phyloP scores from a whole-genome alignment of 345 rosid genomes.

The Chamaenerion angustifolium region DNA sequence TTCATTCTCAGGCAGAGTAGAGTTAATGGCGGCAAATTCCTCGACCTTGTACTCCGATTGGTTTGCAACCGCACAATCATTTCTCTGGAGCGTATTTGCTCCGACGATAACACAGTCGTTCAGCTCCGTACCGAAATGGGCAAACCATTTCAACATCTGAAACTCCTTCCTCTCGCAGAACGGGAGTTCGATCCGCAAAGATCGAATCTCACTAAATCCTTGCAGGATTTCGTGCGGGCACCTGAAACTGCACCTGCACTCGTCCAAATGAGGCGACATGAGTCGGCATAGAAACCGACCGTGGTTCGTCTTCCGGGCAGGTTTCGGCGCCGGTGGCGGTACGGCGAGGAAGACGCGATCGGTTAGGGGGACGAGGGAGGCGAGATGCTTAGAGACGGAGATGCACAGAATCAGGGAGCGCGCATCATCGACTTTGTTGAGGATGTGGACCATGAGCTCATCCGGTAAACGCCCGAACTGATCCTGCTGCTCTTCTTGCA shows the following conservation, averaged over 20 bases:
- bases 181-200: slow-evolving; percentile 23
- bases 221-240: slow-evolving; percentile 11
- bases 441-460: slow-evolving; percentile 16
- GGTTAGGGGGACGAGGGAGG: slow-evolving; percentile 14
- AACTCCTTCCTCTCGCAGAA: slow-evolving; percentile 3
- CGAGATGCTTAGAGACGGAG: slow-evolving; percentile 16
- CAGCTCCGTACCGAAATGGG: slow-evolving; percentile 21
- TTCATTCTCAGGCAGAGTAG: slow-evolving; percentile 11
- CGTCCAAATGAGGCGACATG: slow-evolving; percentile 5
- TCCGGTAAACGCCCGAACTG: slow-evolving; percentile 15
- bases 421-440: slow-evolving; percentile 17
- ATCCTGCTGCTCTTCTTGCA: neutral
- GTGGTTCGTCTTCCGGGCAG: slow-evolving; percentile 5
- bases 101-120: slow-evolving; percentile 26
- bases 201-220: slow-evolving; percentile 16
- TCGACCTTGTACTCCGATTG: neutral
- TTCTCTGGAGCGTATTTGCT: slow-evolving; percentile 16
- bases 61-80: neutral
- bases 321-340: neutral
- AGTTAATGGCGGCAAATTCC: neutral
- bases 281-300: slow-evolving; percentile 9
- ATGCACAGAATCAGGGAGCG: slow-evolving; percentile 15
- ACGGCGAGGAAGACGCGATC: slow-evolving; percentile 11
- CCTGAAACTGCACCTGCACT: neutral
- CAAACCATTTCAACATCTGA: slow-evolving; percentile 26